Percentiles rank a stretch among this genome's conserved stretches.
Evolutionary conservation across 2,329 filamentous ascomycete species (phyloP).

Genomic region (Geosmithia putterillii): DNA sequence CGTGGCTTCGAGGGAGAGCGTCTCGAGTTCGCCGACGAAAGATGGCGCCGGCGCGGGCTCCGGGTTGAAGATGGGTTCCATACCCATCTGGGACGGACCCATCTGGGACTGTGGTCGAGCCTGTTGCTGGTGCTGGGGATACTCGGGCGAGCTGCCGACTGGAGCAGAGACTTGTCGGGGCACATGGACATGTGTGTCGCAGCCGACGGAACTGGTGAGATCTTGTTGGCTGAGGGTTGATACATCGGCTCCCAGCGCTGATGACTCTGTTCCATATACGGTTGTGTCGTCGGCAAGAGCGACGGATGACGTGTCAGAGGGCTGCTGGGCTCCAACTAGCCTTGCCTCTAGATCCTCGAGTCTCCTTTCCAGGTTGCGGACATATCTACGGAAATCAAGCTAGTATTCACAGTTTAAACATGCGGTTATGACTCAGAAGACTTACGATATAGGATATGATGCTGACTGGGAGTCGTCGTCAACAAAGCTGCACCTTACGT

Average conservation of each 20-base stretch:
- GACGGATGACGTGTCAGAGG: not conserved
- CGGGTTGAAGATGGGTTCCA: not conserved
- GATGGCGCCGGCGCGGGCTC: slow-evolving; percentile 5
- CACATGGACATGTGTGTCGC: too few relatives aligned
- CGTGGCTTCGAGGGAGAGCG: slow-evolving; percentile 26
- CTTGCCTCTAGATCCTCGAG: slow-evolving; percentile 9
- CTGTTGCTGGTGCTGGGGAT: not conserved
- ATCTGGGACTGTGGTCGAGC: slow-evolving; percentile 2
- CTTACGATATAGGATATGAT: slow-evolving; percentile 26
- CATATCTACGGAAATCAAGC: slow-evolving; percentile 10
- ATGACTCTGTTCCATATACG: not conserved
- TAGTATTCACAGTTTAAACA: not conserved
- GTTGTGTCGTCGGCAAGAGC: not conserved
- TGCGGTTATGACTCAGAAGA: not conserved
- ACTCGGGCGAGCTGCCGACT: not conserved
- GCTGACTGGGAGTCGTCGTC: slow-evolving; percentile 23
- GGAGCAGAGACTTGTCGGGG: too few relatives aligned
- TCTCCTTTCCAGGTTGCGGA: slow-evolving; percentile 17
- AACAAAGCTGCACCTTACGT: slow-evolving; percentile 25
- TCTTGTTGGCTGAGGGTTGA: not conserved
- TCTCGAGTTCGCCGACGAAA: slow-evolving; percentile 20
- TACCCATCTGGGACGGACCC: not conserved
- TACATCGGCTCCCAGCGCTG: not conserved
- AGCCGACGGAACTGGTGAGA: not conserved
- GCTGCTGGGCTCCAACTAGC: not conserved